Evolutionary conservation across 495 filamentous ascomycete genomes (phyloP).

Genomic region (Chaetomium fimeti): DNA sequence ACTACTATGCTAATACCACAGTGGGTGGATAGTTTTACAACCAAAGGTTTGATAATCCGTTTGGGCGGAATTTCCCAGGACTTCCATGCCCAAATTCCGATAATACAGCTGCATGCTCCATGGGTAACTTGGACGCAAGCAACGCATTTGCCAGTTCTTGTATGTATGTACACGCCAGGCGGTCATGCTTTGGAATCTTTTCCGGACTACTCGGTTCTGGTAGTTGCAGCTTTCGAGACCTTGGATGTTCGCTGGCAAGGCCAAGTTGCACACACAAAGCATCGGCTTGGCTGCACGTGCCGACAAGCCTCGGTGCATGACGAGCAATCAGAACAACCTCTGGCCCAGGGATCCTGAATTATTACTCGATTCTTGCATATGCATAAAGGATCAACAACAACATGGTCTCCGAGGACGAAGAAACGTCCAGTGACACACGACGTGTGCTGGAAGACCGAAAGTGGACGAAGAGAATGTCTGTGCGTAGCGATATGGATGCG

Average conservation of each 20-base stretch:
- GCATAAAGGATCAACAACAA: not conserved
- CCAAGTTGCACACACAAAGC: too few species aligned
- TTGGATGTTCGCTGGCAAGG: not conserved
- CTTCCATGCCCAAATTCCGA: not conserved
- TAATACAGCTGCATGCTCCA: too few species aligned
- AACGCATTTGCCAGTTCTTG: not conserved
- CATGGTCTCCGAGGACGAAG: not conserved
- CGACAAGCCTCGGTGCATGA: too few species aligned
- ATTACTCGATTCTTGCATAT: not conserved
- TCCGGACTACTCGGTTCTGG: not conserved
- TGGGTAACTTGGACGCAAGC: not conserved
- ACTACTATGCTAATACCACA: too few species aligned
- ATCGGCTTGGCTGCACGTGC: too few species aligned
- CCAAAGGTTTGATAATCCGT: too few species aligned
- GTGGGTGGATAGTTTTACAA: too few species aligned
- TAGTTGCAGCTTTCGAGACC: not conserved
- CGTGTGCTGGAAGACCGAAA: too few species aligned
- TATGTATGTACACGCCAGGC: not conserved
- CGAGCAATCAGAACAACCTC: too few species aligned
- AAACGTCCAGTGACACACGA: not conserved
- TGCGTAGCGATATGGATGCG: too few species aligned
- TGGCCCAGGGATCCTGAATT: too few species aligned
- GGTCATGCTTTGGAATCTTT: not conserved
- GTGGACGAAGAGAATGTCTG: not conserved
- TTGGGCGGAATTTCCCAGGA: too few species aligned